phyloP scores from a whole-genome alignment of 495 filamentous ascomycete species.

The Penicillium argentinense region DNA sequence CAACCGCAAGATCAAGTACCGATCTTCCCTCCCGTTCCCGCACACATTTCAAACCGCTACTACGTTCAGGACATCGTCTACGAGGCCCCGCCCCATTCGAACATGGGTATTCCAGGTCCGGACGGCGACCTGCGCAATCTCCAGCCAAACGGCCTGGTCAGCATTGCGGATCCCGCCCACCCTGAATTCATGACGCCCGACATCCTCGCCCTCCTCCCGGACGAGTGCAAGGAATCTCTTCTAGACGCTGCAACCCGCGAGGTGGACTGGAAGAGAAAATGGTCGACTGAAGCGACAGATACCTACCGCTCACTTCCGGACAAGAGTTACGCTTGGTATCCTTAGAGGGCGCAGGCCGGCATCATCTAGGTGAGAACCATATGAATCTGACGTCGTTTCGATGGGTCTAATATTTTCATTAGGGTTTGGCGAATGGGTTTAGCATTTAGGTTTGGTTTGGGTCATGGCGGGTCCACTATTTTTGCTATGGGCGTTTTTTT shows the following conservation, averaged over 20 bases:
- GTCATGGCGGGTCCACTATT: too few relatives aligned
- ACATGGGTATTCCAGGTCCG: constrained; percentile 62
- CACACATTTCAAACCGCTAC: constrained; percentile 69
- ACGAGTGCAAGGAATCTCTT: constrained; percentile 70
- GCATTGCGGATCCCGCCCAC: constrained; percentile 37
- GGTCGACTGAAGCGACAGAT: constrained; percentile 61
- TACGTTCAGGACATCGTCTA: constrained; percentile 70
- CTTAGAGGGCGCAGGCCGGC: too few relatives aligned
- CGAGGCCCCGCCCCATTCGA: constrained; percentile 58
- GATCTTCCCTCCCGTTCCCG: constrained; percentile 64
- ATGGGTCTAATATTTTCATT: too few relatives aligned
- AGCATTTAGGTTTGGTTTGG: too few relatives aligned
- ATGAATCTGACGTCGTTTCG: constrained; percentile 1
- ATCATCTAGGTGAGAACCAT: neutral
- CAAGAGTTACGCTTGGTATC: constrained; percentile 53
- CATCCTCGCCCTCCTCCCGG: constrained; percentile 65
- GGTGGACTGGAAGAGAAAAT: constrained; percentile 67
- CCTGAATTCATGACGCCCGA: constrained; percentile 61
- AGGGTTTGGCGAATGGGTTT: too few relatives aligned
- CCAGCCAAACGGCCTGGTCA: constrained; percentile 64
- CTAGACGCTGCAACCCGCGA: constrained; percentile 61
- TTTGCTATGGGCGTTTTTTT: too few relatives aligned
- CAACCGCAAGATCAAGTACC: constrained; percentile 9
- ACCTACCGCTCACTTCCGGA: constrained; percentile 46
- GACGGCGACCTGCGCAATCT: constrained; percentile 59